Evolutionary conservation across 2,329 filamentous ascomycete genomes (phyloP).

Genomic region (Hortaea sp.): DNA sequence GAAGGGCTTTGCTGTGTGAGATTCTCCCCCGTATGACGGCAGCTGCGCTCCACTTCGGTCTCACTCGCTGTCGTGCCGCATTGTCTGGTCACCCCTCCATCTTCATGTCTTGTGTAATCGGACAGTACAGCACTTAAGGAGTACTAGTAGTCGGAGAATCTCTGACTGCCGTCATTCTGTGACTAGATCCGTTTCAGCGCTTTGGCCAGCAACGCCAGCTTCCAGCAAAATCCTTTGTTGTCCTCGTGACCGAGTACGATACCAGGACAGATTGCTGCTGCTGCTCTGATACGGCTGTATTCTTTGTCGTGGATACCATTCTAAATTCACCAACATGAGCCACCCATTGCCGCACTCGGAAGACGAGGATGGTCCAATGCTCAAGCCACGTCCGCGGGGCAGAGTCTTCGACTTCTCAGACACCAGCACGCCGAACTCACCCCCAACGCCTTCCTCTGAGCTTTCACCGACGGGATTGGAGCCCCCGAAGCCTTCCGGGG

Average conservation of each 20-base stretch:
- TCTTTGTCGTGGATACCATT: too few species aligned
- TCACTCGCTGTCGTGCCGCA: background rate
- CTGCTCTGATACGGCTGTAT: too few species aligned
- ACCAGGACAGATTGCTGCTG: too few species aligned
- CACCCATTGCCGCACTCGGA: constrained; percentile 15
- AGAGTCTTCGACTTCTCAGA: constrained; percentile 57
- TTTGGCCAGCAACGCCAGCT: too few species aligned
- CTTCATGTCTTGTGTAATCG: too few species aligned
- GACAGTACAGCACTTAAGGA: too few species aligned
- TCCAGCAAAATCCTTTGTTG: too few species aligned
- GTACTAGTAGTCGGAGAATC: too few species aligned
- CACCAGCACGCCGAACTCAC: constrained; percentile 25
- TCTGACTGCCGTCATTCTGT: too few species aligned
- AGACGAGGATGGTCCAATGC: constrained; percentile 9
- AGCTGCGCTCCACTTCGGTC: constrained; percentile 1
- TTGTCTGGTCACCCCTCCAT: too few species aligned
- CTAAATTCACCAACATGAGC: constrained; percentile 11
- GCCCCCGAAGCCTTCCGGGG: constrained; percentile 4
- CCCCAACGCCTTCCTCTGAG: constrained; percentile 15
- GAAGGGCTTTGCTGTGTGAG: background rate
- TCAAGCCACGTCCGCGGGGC: constrained; percentile 51
- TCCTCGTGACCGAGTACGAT: too few species aligned
- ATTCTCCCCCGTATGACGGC: background rate
- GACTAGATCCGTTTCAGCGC: too few species aligned
- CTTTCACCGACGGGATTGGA: constrained; percentile 10